phyloP scores from a whole-genome alignment of 1,139 yeast species.

The Trichomonascaceae sp. region DNA sequence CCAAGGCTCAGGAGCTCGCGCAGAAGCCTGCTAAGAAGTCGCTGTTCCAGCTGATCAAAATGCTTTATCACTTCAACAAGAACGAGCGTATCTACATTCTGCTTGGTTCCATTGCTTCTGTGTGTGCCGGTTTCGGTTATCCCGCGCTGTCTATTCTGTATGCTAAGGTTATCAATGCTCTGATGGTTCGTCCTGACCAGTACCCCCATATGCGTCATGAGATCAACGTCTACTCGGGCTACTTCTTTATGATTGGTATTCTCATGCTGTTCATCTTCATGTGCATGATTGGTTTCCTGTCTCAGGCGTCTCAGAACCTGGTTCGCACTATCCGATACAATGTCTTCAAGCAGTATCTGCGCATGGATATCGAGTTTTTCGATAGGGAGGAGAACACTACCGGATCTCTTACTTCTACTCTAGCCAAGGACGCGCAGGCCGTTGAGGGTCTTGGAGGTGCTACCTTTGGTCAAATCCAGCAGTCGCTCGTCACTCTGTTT shows the following conservation, averaged over 20 bases:
- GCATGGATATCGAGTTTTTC: slow-evolving; percentile 75
- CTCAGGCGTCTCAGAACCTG: slow-evolving; percentile 18
- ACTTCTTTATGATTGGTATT: slow-evolving; percentile 29
- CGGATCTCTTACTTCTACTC: slow-evolving; percentile 72
- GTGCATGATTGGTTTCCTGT: slow-evolving; percentile 20
- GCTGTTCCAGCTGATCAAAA: slow-evolving; percentile 10
- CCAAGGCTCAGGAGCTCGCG: too few relatives aligned
- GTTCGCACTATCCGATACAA: slow-evolving; percentile 22
- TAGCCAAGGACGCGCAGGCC: slow-evolving; percentile 74
- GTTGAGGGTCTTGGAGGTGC: slow-evolving; percentile 83
- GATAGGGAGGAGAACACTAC: slow-evolving; percentile 47
- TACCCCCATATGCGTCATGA: slow-evolving; percentile 24
- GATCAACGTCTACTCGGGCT: slow-evolving; percentile 26
- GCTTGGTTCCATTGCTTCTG: slow-evolving; percentile 22
- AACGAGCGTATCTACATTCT: slow-evolving; percentile 18
- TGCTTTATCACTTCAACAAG: slow-evolving; percentile 16
- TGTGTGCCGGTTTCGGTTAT: slow-evolving; percentile 28
- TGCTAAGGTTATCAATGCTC: slow-evolving; percentile 26
- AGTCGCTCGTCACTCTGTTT: slow-evolving; percentile 54
- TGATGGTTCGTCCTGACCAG: slow-evolving; percentile 24
- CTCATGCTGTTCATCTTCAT: slow-evolving; percentile 22
- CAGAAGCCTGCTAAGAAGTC: too few relatives aligned
- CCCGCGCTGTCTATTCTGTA: slow-evolving; percentile 29
- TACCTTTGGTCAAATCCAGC: slow-evolving; percentile 63
- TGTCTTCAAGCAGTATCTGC: slow-evolving; percentile 29